phyloP scores from a whole-genome alignment of 2,329 filamentous ascomycete species.

The Pestalotiopsis sp. region DNA sequence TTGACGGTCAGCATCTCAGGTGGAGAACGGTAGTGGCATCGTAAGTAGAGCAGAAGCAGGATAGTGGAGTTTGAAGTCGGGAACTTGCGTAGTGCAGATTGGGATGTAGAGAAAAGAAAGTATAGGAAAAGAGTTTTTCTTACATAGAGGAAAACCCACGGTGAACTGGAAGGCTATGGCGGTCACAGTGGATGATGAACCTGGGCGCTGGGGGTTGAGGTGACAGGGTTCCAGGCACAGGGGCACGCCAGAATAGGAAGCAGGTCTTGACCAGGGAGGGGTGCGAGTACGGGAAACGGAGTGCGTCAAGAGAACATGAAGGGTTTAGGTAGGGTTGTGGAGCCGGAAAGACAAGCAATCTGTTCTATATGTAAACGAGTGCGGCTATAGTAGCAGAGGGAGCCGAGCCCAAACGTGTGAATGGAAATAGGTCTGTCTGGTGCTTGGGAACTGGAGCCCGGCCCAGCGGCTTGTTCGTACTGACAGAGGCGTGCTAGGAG shows the following conservation, averaged over 20 bases:
- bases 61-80: constrained; percentile 39
- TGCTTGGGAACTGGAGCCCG: neutral
- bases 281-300: constrained; percentile 25
- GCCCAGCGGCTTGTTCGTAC: constrained; percentile 20
- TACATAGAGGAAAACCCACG: constrained; percentile 24
- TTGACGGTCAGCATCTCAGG: constrained; percentile 41
- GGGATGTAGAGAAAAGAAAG: constrained; percentile 28
- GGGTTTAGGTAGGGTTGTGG: constrained; percentile 26
- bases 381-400: constrained; percentile 28
- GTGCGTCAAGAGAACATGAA: constrained; percentile 29
- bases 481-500: neutral
- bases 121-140: constrained; percentile 26
- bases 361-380: constrained; percentile 33
- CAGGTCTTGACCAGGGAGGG: constrained; percentile 25
- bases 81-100: constrained; percentile 34
- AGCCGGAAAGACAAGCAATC: constrained; percentile 29
- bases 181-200: constrained; percentile 29
- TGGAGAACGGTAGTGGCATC: constrained; percentile 30
- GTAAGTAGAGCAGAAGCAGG: constrained; percentile 30
- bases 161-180: constrained; percentile 26
- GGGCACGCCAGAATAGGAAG: constrained; percentile 27
- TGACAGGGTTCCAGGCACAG: constrained; percentile 27
- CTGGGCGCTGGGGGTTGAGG: constrained; percentile 27
- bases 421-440: constrained; percentile 18
- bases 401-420: constrained; percentile 28